phyloP scores from a whole-genome alignment of 805 yeast genomes.

The Alloascoidea hylecoeti region DNA sequence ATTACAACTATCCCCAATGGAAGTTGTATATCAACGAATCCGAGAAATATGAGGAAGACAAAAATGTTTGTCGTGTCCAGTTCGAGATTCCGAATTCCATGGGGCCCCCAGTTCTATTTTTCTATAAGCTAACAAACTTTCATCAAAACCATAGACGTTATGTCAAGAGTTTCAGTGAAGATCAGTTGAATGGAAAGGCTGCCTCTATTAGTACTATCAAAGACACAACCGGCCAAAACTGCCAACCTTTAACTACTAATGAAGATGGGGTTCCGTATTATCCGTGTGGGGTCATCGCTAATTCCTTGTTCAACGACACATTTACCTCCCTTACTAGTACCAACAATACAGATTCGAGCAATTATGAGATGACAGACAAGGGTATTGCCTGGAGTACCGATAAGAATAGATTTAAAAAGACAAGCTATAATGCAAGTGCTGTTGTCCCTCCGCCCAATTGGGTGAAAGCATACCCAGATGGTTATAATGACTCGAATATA shows the following conservation, averaged over 20 bases:
- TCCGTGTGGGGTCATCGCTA: constrained; percentile 94
- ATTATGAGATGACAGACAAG: constrained; percentile 28
- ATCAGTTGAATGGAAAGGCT: constrained; percentile 70
- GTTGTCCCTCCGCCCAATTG: constrained; percentile 95
- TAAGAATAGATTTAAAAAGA: constrained; percentile 52
- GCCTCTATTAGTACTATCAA: constrained; percentile 35
- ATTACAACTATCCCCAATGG: constrained; percentile 48
- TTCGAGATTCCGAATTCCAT: constrained; percentile 64
- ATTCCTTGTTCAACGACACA: constrained; percentile 84
- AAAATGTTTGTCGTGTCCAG: constrained; percentile 43
- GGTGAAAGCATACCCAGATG: constrained; percentile 67
- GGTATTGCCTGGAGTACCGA: constrained; percentile 86
- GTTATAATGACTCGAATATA: constrained; percentile 71
- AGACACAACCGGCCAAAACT: constrained; percentile 23
- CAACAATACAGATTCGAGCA: constrained; percentile 15
- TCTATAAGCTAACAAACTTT: constrained; percentile 81
- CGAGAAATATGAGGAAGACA: constrained; percentile 22
- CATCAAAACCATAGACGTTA: constrained; percentile 92
- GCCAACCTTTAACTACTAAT: constrained; percentile 48
- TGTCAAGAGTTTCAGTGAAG: constrained; percentile 71
- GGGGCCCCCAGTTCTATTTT: constrained; percentile 57
- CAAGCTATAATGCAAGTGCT: constrained; percentile 49
- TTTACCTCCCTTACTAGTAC: constrained; percentile 35
- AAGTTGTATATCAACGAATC: constrained; percentile 24
- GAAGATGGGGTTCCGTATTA: constrained; percentile 50